Percentiles rank a stretch among this genome's conserved stretches.
phyloP scores from a whole-genome alignment of 345 rosid genomes.

The Stellera chamaejasme region DNA sequence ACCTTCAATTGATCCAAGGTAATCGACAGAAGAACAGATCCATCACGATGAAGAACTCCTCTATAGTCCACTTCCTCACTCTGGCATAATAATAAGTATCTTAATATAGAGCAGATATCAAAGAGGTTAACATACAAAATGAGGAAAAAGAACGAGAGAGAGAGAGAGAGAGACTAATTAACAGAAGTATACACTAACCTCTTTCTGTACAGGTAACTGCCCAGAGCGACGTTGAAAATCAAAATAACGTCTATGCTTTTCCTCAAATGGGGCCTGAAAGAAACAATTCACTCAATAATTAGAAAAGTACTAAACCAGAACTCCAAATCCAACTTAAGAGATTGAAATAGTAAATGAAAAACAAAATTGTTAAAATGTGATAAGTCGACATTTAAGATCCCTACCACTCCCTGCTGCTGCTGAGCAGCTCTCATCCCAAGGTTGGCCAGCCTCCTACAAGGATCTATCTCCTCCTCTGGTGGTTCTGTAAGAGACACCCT shows the following conservation, averaged over 20 bases:
- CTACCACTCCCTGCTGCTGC: constrained; percentile 91
- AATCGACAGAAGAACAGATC: constrained; percentile 87
- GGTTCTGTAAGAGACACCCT: constrained; percentile 94
- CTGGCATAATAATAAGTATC: constrained; percentile 18
- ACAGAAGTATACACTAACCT: constrained; percentile 38
- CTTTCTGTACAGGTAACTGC: constrained; percentile 83
- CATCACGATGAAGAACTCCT: constrained; percentile 94
- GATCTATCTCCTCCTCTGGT: constrained; percentile 97
- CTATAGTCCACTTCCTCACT: constrained; percentile 96
- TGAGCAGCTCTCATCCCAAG: constrained; percentile 81
- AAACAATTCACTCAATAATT: constrained; percentile 1
- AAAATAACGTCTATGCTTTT: constrained; percentile 87
- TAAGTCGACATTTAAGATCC: constrained; percentile 15
- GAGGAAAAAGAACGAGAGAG: too few relatives aligned
- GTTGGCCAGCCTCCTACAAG: constrained; percentile 83
- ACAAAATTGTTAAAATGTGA: background rate
- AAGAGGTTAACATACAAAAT: constrained; percentile 6
- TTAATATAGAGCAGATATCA: background rate
- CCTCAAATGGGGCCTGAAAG: constrained; percentile 85
- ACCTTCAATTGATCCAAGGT: constrained; percentile 83
- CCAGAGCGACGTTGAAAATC: constrained; percentile 84
- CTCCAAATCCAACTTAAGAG: constrained; percentile 2
- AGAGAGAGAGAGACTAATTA: background rate
- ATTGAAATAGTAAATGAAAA: background rate
- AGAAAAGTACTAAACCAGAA: background rate